Conservation (phyloP, 257 asterid genomes). For the Gentiana straminea region DNA sequence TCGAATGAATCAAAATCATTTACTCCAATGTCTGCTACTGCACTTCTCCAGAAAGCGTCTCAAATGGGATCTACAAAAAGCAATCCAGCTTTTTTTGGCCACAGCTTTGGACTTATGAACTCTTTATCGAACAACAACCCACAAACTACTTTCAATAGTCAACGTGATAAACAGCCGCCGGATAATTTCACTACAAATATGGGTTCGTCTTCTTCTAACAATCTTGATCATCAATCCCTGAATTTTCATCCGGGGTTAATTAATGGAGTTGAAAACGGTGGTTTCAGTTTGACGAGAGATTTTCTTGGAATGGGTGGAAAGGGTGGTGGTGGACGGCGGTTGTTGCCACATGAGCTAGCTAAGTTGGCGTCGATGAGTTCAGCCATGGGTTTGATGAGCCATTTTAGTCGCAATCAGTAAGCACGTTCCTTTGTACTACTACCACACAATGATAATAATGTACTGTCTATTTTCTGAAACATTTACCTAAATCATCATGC, state of each 20-base stretch:
- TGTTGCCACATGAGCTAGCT: slow-evolving; percentile 57
- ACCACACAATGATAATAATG: slow-evolving; percentile 22
- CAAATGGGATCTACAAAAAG: slow-evolving; percentile 76
- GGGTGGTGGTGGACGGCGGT: slow-evolving; percentile 35
- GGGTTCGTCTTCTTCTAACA: slow-evolving; percentile 11
- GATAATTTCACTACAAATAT: slow-evolving; percentile 25
- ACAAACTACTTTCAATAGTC: slow-evolving; percentile 17
- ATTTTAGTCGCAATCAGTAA: slow-evolving; percentile 42
- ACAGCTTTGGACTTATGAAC: slow-evolving; percentile 42
- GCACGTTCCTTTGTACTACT: slow-evolving; percentile 3
- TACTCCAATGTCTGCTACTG: slow-evolving; percentile 74
- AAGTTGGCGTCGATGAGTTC: slow-evolving; percentile 71
- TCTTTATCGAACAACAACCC: slow-evolving; percentile 33
- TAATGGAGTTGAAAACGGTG: slow-evolving; percentile 24
- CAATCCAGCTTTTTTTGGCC: slow-evolving; percentile 34
- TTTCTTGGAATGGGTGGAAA: slow-evolving; percentile 80
- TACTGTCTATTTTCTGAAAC: slow-evolving; percentile 19
- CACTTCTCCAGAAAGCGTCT: slow-evolving; percentile 79
- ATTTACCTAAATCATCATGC: slow-evolving; percentile 12
- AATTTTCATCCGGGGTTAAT: slow-evolving; percentile 24
- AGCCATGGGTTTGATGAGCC: slow-evolving; percentile 60
- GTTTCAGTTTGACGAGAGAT: slow-evolving; percentile 53
- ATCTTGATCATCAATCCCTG: slow-evolving; percentile 15
- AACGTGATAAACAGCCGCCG: slow-evolving; percentile 25
- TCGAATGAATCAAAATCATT: slow-evolving; percentile 22